phyloP scores from a whole-genome alignment of 1,284 basidiomycete genomes.

The Malassezia nana region DNA sequence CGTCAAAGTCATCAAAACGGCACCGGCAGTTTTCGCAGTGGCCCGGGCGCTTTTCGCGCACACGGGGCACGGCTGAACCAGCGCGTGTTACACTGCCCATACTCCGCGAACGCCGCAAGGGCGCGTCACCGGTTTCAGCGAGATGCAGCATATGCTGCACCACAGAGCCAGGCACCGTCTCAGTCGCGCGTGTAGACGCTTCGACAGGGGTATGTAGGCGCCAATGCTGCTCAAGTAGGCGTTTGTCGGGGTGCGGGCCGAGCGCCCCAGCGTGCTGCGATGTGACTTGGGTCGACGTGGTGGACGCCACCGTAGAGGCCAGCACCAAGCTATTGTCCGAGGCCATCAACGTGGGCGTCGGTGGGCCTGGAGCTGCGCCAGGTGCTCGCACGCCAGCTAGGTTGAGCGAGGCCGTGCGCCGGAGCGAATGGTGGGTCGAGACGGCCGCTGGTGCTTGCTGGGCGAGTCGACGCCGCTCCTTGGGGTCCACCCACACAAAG shows the following conservation, averaged over 20 bases:
- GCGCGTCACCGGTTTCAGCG: constrained; percentile 14
- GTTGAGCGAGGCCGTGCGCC: constrained; percentile 66
- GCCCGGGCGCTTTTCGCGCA: constrained; percentile 72
- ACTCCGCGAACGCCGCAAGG: constrained; percentile 10
- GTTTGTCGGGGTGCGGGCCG: constrained; percentile 21
- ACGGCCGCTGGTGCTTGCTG: constrained; percentile 11
- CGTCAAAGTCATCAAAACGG: constrained; percentile 78
- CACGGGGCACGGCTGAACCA: background rate
- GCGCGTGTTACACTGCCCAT: constrained; percentile 24
- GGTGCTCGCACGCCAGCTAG: background rate
- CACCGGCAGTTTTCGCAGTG: constrained; percentile 94
- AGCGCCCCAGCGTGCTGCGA: constrained; percentile 21
- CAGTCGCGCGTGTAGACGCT: constrained; percentile 9
- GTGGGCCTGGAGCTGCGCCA: constrained; percentile 7
- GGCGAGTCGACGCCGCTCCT: constrained; percentile 18
- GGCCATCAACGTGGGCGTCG: constrained; percentile 34
- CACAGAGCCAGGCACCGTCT: constrained; percentile 20
- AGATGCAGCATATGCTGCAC: constrained; percentile 35
- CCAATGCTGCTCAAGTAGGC: constrained; percentile 31
- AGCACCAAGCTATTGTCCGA: constrained; percentile 72
- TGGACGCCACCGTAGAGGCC: constrained; percentile 75
- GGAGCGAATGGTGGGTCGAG: constrained; percentile 50
- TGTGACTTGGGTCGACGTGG: constrained; percentile 56
- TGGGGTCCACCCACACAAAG: constrained; percentile 39
- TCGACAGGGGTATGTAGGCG: constrained; percentile 28